Evolutionary conservation across 495 filamentous ascomycete genomes (phyloP), one percentile per base, ranked within the genome.

Genomic region (Cryomyces minteri): DNA sequence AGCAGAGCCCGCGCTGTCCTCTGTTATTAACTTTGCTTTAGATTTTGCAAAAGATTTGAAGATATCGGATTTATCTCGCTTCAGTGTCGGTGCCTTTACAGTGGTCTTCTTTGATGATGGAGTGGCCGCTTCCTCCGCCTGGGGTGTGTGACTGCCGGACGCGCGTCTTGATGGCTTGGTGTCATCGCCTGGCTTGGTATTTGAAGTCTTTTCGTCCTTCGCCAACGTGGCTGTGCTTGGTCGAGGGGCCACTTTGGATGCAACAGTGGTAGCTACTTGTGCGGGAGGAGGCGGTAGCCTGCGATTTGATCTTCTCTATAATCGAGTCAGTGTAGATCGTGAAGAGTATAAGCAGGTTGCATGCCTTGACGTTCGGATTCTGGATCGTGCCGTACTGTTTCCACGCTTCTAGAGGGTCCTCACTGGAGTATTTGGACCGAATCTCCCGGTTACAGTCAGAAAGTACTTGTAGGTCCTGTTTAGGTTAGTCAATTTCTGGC

Each of bases 1-100:
- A 31, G 40, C 36, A 1, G 46, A 32, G 9, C 40, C 38, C n/a
- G 40, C 31, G 6, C 14, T 44, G 28, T 61, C 54, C 25, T 63
- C 58, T 12, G 56, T 45, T 43, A 67, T 58, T 8, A 46, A 18
- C 44, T 73, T 66, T 0, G 82, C 10, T 38, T 82, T 84, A 4
- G 80, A 70, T 54, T 84, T 92, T 5, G 84, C 81, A 58, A 93
- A 93, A 1, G 86, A 81, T 52, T 79, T 82, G 61, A 90, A 86
- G 29, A 94, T 73, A 46, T 73, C 76, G 11, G 73, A 71, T 53
- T 69, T 64, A 53, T 78, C 74, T 12, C 70, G 70, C 57, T 84
- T 84, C 9, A 72, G 46, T 2, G 71, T 52, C 11, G 67, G 59
- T 36, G 63, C 49, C 58, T 59, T 58, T 43, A 52, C 46, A 50